A percentile compares a stretch with the other conserved stretches of the same genome.
Conservation (phyloP, 495 filamentous ascomycete species). For the Penicillium macrosclerotiorum region DNA sequence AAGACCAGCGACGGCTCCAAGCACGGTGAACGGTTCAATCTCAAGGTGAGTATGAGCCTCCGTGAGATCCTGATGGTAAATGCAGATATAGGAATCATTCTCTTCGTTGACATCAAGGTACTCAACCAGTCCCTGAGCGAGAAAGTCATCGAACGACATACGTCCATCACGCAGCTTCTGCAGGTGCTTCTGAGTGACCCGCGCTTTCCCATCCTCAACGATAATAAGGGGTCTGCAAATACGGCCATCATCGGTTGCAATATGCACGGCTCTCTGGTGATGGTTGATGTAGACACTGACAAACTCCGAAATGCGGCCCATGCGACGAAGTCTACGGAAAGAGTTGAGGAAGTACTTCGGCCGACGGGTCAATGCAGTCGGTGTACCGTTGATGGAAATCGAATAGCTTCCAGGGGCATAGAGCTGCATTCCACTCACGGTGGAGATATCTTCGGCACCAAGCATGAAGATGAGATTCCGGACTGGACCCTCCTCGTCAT, state of each 20-base stretch:
- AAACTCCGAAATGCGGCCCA: slow-evolving; percentile 88
- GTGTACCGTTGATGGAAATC: slow-evolving; percentile 93
- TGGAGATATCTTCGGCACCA: slow-evolving; percentile 73
- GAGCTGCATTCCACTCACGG: slow-evolving; percentile 74
- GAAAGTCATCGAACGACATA: slow-evolving; percentile 89
- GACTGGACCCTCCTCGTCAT: slow-evolving; percentile 87
- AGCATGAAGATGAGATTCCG: slow-evolving; percentile 74
- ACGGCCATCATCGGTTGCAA: slow-evolving; percentile 93
- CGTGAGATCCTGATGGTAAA: slow-evolving; percentile 79
- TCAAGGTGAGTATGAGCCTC: slow-evolving; percentile 87
- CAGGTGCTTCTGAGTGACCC: slow-evolving; percentile 72
- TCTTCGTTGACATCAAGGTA: slow-evolving; percentile 99
- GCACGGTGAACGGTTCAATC: slow-evolving; percentile 95
- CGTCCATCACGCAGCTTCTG: slow-evolving; percentile 73
- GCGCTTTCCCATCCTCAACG: slow-evolving; percentile 80
- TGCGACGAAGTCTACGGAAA: slow-evolving; percentile 81
- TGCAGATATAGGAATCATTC: slow-evolving; percentile 89
- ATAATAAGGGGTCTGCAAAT: slow-evolving; percentile 95
- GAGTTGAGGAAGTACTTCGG: slow-evolving; percentile 79
- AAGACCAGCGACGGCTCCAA: slow-evolving; percentile 94
- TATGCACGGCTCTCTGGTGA: slow-evolving; percentile 86
- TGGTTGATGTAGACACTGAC: slow-evolving; percentile 93
- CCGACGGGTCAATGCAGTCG: slow-evolving; percentile 74
- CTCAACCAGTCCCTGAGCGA: slow-evolving; percentile 84
- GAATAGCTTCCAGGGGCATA: slow-evolving; percentile 81